phyloP scores from a whole-genome alignment of 768 basidiomycete genomes.

The Amyloporia xantha region DNA sequence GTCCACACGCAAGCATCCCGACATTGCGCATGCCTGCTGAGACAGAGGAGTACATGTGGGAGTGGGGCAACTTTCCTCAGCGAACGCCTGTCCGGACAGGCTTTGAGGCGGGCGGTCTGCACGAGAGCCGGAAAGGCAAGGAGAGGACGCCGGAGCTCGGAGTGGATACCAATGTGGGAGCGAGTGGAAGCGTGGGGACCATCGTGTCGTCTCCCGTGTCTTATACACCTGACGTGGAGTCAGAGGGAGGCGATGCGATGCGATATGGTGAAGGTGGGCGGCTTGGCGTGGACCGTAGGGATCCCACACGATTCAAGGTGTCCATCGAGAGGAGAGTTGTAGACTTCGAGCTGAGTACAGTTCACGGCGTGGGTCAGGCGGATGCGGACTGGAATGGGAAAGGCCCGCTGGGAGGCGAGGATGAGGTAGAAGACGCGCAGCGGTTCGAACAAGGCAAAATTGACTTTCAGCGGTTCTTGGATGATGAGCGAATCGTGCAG shows the following conservation, averaged over 20 bases:
- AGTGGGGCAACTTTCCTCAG: conserved; percentile 88
- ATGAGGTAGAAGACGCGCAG: conserved; percentile 48
- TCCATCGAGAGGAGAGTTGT: conserved; percentile 52
- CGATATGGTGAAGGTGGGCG: conserved; percentile 46
- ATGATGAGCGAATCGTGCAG: conserved; percentile 52
- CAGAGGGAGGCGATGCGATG: conserved; percentile 15
- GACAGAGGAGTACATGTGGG: conserved; percentile 81
- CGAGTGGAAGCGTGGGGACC: neutral
- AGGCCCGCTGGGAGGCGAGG: conserved; percentile 25
- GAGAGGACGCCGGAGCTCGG: conserved; percentile 8
- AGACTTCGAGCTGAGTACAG: conserved; percentile 71
- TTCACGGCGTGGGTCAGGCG: conserved; percentile 22
- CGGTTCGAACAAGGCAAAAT: conserved; percentile 58
- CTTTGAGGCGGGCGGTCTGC: conserved; percentile 32
- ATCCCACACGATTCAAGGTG: conserved; percentile 59
- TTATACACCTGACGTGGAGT: conserved; percentile 14
- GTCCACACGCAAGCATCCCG: conserved; percentile 9
- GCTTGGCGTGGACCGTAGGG: conserved; percentile 50
- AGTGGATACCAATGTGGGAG: neutral
- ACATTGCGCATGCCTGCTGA: conserved; percentile 10
- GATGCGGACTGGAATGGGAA: conserved; percentile 10
- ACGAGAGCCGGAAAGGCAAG: conserved; percentile 12
- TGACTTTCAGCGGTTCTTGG: conserved; percentile 58
- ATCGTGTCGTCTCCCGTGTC: neutral
- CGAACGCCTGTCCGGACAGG: conserved; percentile 58